These are phyloP conservation scores for Hericium erinaceus DNA, from an alignment of 768 basidiomycete species.

Conservation along the genomic window DNA sequence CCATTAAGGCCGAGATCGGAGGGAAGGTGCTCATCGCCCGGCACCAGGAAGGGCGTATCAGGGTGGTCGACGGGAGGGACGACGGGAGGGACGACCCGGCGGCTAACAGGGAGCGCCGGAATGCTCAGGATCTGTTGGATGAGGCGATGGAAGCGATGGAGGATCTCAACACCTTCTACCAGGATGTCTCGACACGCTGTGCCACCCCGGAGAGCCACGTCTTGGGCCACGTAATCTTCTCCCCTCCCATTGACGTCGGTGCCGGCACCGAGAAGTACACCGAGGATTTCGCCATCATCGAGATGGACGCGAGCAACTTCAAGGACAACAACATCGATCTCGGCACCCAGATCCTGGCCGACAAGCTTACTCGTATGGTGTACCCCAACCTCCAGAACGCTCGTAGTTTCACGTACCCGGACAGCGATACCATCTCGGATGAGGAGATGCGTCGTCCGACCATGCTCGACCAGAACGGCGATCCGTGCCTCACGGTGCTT, in stretches of 20 bases:
- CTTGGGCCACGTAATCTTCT: background rate
- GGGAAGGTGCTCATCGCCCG: background rate
- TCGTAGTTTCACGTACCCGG: background rate
- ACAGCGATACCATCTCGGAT: background rate
- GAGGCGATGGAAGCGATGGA: background rate
- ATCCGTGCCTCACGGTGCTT: background rate
- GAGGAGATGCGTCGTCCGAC: background rate
- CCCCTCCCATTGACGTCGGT: constrained; percentile 6
- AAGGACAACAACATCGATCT: constrained; percentile 11
- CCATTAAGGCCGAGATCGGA: background rate
- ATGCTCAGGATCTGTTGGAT: background rate
- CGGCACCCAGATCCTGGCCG: background rate
- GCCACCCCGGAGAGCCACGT: background rate
- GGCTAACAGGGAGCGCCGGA: background rate
- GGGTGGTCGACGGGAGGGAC: background rate
- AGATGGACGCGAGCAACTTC: constrained; percentile 18
- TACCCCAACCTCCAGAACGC: constrained; percentile 1
- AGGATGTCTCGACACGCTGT: background rate
- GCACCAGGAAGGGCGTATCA: background rate
- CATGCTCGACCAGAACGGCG: background rate
- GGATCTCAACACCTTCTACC: background rate
- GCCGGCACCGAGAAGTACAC: constrained; percentile 10
- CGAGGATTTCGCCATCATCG: constrained; percentile 19
- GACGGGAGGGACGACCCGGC: background rate
- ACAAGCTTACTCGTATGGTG: background rate